Conservation (phyloP, 176 grass and related monocot species). For the Cymbopogon citratus region DNA sequence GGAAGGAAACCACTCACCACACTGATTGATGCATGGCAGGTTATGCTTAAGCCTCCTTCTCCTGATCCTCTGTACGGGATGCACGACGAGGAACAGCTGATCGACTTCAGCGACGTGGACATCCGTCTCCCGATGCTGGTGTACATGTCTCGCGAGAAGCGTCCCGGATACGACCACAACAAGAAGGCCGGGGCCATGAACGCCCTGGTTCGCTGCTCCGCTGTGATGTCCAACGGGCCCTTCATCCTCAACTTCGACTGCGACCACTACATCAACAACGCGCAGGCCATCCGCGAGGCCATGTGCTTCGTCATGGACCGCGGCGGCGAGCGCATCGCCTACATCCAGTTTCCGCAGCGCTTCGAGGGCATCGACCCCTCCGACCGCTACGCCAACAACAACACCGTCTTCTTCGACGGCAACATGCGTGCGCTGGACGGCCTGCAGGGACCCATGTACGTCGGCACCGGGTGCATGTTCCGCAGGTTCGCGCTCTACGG, state of each 20-base stretch:
- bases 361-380: slow-evolving; percentile 96
- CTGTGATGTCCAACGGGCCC: slow-evolving; percentile 79
- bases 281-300: slow-evolving; percentile 67
- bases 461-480: slow-evolving; percentile 91
- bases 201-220: slow-evolving; percentile 78
- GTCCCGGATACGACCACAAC: slow-evolving; percentile 90
- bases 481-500: slow-evolving; percentile 90
- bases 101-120: slow-evolving; percentile 90
- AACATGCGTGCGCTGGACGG: slow-evolving; percentile 99
- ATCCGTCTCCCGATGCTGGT: slow-evolving; percentile 84
- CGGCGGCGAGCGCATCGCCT: slow-evolving; percentile 82
- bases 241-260: slow-evolving; percentile 99
- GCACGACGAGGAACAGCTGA: slow-evolving; percentile 69
- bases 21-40: slow-evolving; percentile 20
- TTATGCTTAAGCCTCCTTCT: slow-evolving; percentile 83
- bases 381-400: slow-evolving; percentile 96
- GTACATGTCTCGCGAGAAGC: slow-evolving; percentile 84
- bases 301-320: slow-evolving; percentile 98
- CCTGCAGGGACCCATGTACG: slow-evolving; percentile 88
- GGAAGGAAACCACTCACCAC: too few relatives aligned
- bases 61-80: slow-evolving; percentile 62
- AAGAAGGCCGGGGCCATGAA: slow-evolving; percentile 99
- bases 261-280: slow-evolving; percentile 95
- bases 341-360: slow-evolving; percentile 87
- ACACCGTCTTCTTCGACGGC: slow-evolving; percentile 98